These are phyloP conservation scores for Ligustrum vulgare DNA, from an alignment of 257 asterid genomes.

Conservation along the genomic window DNA sequence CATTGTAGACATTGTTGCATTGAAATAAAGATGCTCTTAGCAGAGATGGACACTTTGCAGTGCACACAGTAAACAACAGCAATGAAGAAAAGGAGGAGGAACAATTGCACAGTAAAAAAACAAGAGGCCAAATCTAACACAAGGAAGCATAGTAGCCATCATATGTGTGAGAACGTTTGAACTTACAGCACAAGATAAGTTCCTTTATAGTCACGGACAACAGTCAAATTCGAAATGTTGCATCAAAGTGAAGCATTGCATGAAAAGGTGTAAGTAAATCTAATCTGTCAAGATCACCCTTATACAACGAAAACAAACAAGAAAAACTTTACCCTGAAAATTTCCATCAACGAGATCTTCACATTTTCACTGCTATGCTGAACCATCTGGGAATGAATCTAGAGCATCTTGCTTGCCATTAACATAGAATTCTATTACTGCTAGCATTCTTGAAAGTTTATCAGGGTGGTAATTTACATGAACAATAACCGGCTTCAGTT, in stretches of 20 bases:
- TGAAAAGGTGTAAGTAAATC: not conserved
- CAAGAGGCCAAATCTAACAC: not conserved
- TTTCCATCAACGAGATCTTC: not conserved
- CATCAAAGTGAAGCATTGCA: not conserved
- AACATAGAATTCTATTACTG: constrained; percentile 70
- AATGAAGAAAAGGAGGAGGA: not conserved
- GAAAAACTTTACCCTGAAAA: not conserved
- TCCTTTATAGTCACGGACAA: not conserved
- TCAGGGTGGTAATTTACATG: constrained; percentile 84
- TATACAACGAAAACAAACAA: not conserved
- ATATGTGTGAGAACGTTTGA: not conserved
- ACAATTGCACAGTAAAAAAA: not conserved
- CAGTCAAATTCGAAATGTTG: not conserved
- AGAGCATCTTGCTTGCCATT: constrained; percentile 74
- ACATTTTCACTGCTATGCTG: constrained; percentile 31
- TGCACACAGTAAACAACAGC: not conserved
- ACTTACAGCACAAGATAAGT: not conserved
- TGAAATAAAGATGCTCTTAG: too few species aligned
- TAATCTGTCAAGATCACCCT: not conserved
- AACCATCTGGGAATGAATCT: constrained; percentile 75
- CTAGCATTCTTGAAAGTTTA: constrained; percentile 69
- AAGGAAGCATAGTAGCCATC: not conserved
- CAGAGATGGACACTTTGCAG: not conserved
- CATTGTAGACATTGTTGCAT: too few species aligned
- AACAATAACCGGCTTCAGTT: constrained; percentile 68